Conservation (phyloP, 2,329 filamentous ascomycete genomes). For the Sporothrix humicola region DNA sequence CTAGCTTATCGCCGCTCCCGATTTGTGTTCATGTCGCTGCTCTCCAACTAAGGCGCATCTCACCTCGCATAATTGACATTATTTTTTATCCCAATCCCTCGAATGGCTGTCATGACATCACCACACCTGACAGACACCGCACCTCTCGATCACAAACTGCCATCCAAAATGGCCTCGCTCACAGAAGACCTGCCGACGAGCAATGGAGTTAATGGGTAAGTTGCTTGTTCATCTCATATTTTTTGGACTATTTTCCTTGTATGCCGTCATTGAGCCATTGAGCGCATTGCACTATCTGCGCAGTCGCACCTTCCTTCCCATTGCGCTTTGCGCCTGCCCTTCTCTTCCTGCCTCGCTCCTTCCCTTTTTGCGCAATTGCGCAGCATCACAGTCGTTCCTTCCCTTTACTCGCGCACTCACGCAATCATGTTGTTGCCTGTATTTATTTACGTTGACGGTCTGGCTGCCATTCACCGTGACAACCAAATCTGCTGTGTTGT, state of each 20-base stretch:
- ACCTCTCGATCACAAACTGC: conserved; percentile 56
- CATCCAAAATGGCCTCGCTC: conserved; percentile 58
- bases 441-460: conserved; percentile 1
- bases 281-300: neutral
- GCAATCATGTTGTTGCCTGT: neutral
- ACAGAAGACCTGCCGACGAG: conserved; percentile 46
- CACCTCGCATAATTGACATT: conserved; percentile 33
- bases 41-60: conserved; percentile 39
- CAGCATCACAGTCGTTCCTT: conserved; percentile 8
- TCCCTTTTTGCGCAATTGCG: neutral
- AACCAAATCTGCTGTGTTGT: neutral
- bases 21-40: conserved; percentile 49
- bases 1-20: conserved; percentile 26
- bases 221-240: conserved; percentile 40
- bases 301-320: neutral
- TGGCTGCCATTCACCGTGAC: conserved; percentile 3
- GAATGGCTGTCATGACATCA: conserved; percentile 61
- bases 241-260: neutral
- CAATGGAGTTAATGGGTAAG: conserved; percentile 62
- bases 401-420: neutral
- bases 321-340: neutral
- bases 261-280: neutral
- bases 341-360: conserved; percentile 7
- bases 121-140: conserved; percentile 50
- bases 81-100: conserved; percentile 35